phyloP scores from a whole-genome alignment of 768 basidiomycete genomes.

The Clitopilus hobsonii region DNA sequence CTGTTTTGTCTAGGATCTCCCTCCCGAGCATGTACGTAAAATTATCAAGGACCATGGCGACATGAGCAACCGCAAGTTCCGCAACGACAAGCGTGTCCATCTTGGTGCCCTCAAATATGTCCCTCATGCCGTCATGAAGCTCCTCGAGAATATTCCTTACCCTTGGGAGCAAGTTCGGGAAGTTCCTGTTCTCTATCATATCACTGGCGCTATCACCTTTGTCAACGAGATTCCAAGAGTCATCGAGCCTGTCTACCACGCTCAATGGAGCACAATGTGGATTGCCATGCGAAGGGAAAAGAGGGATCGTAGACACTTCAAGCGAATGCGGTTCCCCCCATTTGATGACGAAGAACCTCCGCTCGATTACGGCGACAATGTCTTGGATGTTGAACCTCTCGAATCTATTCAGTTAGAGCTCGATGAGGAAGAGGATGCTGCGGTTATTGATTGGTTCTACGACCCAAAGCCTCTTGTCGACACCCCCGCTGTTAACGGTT shows the following conservation, averaged over 20 bases:
- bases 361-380: slow-evolving; percentile 98
- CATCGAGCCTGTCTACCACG: slow-evolving; percentile 96
- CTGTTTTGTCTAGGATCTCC: slow-evolving; percentile 62
- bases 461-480: slow-evolving; percentile 93
- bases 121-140: slow-evolving; percentile 98
- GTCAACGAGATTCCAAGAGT: slow-evolving; percentile 97
- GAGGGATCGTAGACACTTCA: slow-evolving; percentile 97
- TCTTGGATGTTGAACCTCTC: slow-evolving; percentile 94
- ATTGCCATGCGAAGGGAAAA: slow-evolving; percentile 98
- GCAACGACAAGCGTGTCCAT: slow-evolving; percentile 99
- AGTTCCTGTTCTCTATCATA: slow-evolving; percentile 97
- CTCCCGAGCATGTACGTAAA: slow-evolving; percentile 97
- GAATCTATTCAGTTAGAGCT: slow-evolving; percentile 97
- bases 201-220: slow-evolving; percentile 99
- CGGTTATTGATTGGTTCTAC: slow-evolving; percentile 98
- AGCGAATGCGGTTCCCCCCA: slow-evolving; percentile 99
- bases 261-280: slow-evolving; percentile 99
- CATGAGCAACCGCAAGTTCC: slow-evolving; percentile 99
- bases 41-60: slow-evolving; percentile 99
- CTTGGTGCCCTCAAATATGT: slow-evolving; percentile 98
- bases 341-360: slow-evolving; percentile 99
- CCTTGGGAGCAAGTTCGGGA: slow-evolving; percentile 99
- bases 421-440: slow-evolving; percentile 85
- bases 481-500: slow-evolving; percentile 85
- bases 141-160: slow-evolving; percentile 96